Base-by-base conservation (phyloP, 1,284 basidiomycete genomes). In the Apiotrichum gamsii region DNA sequence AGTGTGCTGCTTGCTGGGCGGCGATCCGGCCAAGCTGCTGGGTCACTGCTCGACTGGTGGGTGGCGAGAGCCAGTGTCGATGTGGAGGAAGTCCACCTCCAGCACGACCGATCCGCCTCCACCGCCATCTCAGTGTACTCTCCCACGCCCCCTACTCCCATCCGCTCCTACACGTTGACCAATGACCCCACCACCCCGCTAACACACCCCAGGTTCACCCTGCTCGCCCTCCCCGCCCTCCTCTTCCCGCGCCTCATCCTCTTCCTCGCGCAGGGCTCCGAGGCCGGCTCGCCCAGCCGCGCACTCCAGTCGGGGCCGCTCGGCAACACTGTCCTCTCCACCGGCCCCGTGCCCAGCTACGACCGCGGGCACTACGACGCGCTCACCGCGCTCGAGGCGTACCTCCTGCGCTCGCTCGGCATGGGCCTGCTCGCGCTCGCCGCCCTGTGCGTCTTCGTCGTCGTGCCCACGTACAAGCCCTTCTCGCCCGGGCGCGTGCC, bases 201-300 rank as follows among this genome's bases (percentile, higher is more conserved):
- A n/a, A 21, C 32, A 31, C 20, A 50, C 39, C 3, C 11, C 54
- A 71, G 69, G 67, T 67, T 67, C 49, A 37, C 54, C 15, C 21
- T 61, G 21, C 56, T 69, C 20, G 61, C 63, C 14, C 41, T 68
- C n/a, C 70, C 68, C 1, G 54, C 69, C 3, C 53, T 72, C 15
- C 56, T 72, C 32, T 64, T 73, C 56, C 70, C 71, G 8, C 64
- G 70, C 13, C 58, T 73, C 38, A 52, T 73, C 13, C 52, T 72
- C 40, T 73, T 72, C 60, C 64, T 73, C 51, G 57, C 68, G 5
- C 68, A 71, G 45, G 28, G 36, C 45, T 34, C 57, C n/a, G 35
- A 34, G 21, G 16, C 47, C 11, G 37, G 55, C 5, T 39, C 55
- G 18, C 34, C 56, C 4, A 30, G 47, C 36, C 19, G 43, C 16